Evolutionary conservation across 2,329 filamentous ascomycete species (phyloP), one percentile per base, ranked within the genome.

Genomic region (Alternaria viburni): DNA sequence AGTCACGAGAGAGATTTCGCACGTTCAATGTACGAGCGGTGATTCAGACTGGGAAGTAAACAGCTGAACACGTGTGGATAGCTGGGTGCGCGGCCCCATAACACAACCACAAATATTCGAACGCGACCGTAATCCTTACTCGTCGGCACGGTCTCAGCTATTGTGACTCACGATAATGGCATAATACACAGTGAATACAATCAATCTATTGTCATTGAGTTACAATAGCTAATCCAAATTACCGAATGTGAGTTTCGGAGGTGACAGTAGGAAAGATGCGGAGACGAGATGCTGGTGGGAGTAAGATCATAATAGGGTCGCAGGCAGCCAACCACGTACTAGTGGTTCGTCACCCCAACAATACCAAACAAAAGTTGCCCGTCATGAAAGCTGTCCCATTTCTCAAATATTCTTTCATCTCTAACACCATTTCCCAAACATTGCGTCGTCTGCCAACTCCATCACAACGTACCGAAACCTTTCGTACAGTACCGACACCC

Each of bases 1-100:
- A 44, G 32, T 23, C 56, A 59, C 19, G 60, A 63, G 36, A 59
- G 51, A 19, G 63, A 49, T 5, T 57, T 59, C 45, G 63, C 56
- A 7, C 56, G 43, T 11, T 65, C 60, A 21, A 47, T 54, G 19
- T 41, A 49, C 49, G 46, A 55, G 11, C 52, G 19, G 49, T 45
- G 44, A 47, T 17, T 25, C 26, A 41, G 36, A 41, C 9, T 41
- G 36, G 15, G 36, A 41, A 17, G 36, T 10, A 41, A 41, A 41
- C 36, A 17, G 36, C 36, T 41, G 8, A 10, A 17, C n/a, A 41
- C 36, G 36, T 41, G 36, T 17, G n/a, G n/a, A 41, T n/a, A 17
- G 15, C 15, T 41, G 15, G 15, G 32, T 9, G 15, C 32, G 32
- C 32, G 32, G 32, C 15, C 32, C 15, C 32, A 50, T 21, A 21